Percentiles rank a stretch among this genome's conserved stretches.
Conservation (phyloP, 2,329 filamentous ascomycete genomes). For the Penicillium decumbens region DNA sequence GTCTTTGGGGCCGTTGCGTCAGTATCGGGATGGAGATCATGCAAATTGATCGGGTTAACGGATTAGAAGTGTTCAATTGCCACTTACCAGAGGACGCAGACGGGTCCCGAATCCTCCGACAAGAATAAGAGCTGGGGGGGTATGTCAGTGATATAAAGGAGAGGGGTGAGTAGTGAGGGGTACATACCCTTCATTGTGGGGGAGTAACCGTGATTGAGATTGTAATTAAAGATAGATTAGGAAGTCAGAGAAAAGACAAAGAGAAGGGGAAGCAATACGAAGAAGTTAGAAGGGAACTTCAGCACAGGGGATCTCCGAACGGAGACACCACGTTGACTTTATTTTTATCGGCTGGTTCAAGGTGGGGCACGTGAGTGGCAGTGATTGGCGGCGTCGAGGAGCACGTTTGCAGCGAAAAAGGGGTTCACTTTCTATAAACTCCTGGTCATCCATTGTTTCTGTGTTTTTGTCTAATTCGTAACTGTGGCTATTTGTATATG, state of each 20-base stretch:
- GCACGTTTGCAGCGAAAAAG: constrained; percentile 27
- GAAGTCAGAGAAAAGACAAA: constrained; percentile 1
- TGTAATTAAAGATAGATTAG: constrained; percentile 3
- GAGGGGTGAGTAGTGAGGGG: constrained; percentile 6
- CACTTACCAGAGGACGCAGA: constrained; percentile 84
- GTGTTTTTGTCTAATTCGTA: not conserved
- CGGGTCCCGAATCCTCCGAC: constrained; percentile 98
- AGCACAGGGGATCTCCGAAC: not conserved
- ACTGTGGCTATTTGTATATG: not conserved
- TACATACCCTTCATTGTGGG: constrained; percentile 45
- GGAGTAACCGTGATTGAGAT: not conserved
- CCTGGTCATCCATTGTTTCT: no score
- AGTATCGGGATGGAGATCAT: not conserved
- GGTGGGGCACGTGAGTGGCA: constrained; percentile 25
- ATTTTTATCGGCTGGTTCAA: constrained; percentile 20
- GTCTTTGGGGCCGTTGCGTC: constrained; percentile 58
- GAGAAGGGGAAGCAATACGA: not conserved
- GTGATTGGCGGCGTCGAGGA: constrained; percentile 19
- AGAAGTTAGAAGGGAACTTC: not conserved
- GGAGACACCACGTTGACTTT: constrained; percentile 30
- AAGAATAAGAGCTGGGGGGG: constrained; percentile 78
- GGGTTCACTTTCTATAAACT: constrained; percentile 6
- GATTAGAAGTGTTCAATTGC: constrained; percentile 12
- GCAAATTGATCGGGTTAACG: constrained; percentile 11
- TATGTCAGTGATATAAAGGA: constrained; percentile 14